A percentile compares a stretch with the other conserved stretches of the same genome.
Conservation (phyloP, 2,329 filamentous ascomycete species). For the Penicillium sp. region DNA sequence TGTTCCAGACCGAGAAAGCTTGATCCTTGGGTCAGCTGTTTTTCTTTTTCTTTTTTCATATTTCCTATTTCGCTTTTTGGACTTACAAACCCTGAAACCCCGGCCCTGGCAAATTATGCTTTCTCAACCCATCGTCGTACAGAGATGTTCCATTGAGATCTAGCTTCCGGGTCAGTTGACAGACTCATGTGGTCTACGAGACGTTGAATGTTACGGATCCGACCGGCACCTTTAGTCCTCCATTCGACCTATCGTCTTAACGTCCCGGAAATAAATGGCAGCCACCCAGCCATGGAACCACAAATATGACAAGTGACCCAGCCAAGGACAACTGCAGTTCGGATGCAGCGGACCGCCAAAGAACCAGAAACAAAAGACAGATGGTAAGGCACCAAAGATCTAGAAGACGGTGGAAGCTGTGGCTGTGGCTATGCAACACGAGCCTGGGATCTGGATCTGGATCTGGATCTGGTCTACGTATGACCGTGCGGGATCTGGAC, state of each 20-base stretch:
- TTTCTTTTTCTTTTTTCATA: neutral
- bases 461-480: conserved; percentile 10
- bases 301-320: neutral
- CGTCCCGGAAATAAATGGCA: neutral
- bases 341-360: conserved; percentile 12
- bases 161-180: conserved; percentile 15
- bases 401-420: neutral
- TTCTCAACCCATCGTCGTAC: conserved; percentile 15
- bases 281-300: neutral
- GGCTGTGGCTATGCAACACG: conserved; percentile 3
- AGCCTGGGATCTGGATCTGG: no score
- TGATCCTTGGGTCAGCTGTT: neutral
- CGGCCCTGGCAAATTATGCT: conserved; percentile 6
- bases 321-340: conserved; percentile 7
- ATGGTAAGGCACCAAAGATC: conserved; percentile 2
- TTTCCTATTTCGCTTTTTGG: no score
- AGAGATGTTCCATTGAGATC: neutral
- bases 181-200: conserved; percentile 7
- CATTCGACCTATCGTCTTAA: neutral
- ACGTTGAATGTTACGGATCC: neutral
- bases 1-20: neutral
- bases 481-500: no score
- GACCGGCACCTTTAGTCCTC: conserved; percentile 3
- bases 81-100: neutral
- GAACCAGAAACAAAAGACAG: conserved; percentile 6